phyloP scores from a whole-genome alignment of 352 stramenopile species.

The Globisporangium yorkense region DNA sequence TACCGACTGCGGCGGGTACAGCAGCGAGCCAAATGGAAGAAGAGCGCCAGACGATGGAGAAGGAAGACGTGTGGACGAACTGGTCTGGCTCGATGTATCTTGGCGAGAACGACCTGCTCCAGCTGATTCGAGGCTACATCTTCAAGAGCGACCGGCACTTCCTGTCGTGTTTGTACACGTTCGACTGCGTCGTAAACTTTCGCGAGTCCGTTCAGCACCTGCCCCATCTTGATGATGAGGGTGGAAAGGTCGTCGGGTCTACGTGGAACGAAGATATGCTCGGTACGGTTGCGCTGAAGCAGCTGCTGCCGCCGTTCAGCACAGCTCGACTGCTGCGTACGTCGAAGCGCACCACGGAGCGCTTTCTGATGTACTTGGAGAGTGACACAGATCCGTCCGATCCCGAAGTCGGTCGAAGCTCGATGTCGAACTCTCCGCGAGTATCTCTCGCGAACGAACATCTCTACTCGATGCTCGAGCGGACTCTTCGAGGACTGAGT shows the following conservation, averaged over 20 bases:
- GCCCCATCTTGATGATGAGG: slow-evolving; percentile 27
- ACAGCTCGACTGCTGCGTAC: slow-evolving; percentile 65
- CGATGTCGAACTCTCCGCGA: not conserved
- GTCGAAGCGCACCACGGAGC: slow-evolving; percentile 60
- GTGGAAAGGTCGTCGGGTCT: slow-evolving; percentile 41
- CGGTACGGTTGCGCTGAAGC: slow-evolving; percentile 35
- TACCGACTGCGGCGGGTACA: slow-evolving; percentile 1
- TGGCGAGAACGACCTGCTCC: slow-evolving; percentile 62
- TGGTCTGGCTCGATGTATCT: slow-evolving; percentile 41
- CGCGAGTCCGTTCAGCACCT: slow-evolving; percentile 39
- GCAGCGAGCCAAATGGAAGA: slow-evolving; percentile 14
- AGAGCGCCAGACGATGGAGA: slow-evolving; percentile 40
- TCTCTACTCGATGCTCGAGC: slow-evolving; percentile 84
- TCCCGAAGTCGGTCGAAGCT: not conserved
- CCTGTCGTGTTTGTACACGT: slow-evolving; percentile 76
- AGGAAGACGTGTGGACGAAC: slow-evolving; percentile 35
- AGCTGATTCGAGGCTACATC: slow-evolving; percentile 66
- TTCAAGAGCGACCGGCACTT: slow-evolving; percentile 79
- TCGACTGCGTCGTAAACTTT: slow-evolving; percentile 65
- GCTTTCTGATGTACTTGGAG: slow-evolving; percentile 86
- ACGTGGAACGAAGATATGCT: slow-evolving; percentile 41
- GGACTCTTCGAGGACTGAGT: slow-evolving; percentile 65
- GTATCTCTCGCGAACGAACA: slow-evolving; percentile 65
- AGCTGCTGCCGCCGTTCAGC: slow-evolving; percentile 80
- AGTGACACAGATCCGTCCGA: slow-evolving; percentile 14